Percentiles rank a stretch among this genome's conserved stretches.
Evolutionary conservation across 2,329 filamentous ascomycete genomes (phyloP).

Genomic region (Periconia macrospinosa): DNA sequence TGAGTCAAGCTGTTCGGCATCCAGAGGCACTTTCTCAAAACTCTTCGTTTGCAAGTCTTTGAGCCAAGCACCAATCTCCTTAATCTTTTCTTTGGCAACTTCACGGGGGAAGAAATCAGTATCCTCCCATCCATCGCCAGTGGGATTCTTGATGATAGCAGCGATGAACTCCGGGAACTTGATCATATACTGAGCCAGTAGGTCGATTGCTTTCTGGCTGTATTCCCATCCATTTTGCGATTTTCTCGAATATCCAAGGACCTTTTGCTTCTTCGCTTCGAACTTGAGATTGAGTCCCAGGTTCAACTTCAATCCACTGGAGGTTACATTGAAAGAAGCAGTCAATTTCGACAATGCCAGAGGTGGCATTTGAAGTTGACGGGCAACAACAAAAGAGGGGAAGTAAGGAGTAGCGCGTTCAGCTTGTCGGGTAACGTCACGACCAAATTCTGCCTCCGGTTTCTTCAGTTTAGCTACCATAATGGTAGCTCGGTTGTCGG

Average conservation of each 20-base stretch:
- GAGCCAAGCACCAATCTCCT: conserved; percentile 91
- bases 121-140: conserved; percentile 80
- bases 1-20: conserved; percentile 94
- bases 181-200: conserved; percentile 88
- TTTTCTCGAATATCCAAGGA: conserved; percentile 91
- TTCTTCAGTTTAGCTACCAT: conserved; percentile 72
- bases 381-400: conserved; percentile 87
- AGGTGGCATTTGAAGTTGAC: conserved; percentile 77
- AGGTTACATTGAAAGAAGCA: conserved; percentile 83
- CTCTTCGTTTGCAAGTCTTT: conserved; percentile 89
- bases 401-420: conserved; percentile 75
- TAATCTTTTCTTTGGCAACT: conserved; percentile 76
- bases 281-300: conserved; percentile 96
- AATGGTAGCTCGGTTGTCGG: conserved; percentile 74
- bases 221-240: conserved; percentile 92
- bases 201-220: conserved; percentile 76
- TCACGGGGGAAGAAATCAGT: conserved; percentile 81
- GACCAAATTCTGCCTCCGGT: conserved; percentile 81
- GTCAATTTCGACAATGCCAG: conserved; percentile 94
- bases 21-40: conserved; percentile 93
- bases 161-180: conserved; percentile 95
- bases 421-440: conserved; percentile 69
- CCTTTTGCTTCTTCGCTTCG: conserved; percentile 91
- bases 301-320: conserved; percentile 83
- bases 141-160: conserved; percentile 80